Percentiles rank a stretch among this genome's conserved stretches.
phyloP scores from a whole-genome alignment of 1,284 basidiomycete genomes.

The Clitocybe nebularis region DNA sequence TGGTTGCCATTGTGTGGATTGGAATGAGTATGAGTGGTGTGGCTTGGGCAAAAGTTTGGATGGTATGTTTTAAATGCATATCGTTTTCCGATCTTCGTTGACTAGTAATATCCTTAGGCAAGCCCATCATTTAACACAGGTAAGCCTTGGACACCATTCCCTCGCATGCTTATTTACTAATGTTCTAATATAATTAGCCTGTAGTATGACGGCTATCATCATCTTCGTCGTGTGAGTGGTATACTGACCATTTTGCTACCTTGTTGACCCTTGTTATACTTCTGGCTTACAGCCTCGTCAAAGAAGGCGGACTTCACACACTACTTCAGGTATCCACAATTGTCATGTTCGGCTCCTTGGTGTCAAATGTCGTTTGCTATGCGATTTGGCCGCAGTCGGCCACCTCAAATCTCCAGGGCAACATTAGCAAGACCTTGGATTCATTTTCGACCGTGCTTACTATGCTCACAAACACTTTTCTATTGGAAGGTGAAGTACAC shows the following conservation, averaged over 20 bases:
- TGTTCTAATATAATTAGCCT: conserved; percentile 52
- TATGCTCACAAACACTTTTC: conserved; percentile 79
- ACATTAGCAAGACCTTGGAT: conserved; percentile 82
- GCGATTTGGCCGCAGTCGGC: conserved; percentile 83
- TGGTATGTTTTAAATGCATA: too few species aligned
- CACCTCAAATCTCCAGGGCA: conserved; percentile 74
- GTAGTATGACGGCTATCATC: conserved; percentile 88
- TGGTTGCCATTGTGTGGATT: conserved; percentile 74
- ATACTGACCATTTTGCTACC: neutral
- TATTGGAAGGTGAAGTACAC: conserved; percentile 68
- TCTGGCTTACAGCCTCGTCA: conserved; percentile 63
- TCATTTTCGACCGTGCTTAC: conserved; percentile 84
- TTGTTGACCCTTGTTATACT: conserved; percentile 1
- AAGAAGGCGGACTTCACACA: conserved; percentile 81
- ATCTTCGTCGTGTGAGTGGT: conserved; percentile 77
- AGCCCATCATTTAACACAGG: conserved; percentile 93
- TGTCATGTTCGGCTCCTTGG: conserved; percentile 69
- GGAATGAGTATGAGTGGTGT: conserved; percentile 79
- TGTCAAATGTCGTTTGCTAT: conserved; percentile 85
- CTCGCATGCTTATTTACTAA: neutral
- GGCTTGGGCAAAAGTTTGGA: conserved; percentile 89
- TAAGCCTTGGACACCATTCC: conserved; percentile 24
- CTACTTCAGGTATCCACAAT: conserved; percentile 75
- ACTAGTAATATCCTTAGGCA: conserved; percentile 37
- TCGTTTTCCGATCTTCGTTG: too few species aligned